A percentile compares a stretch with the other conserved stretches of the same genome.
Conservation (phyloP, 2,329 filamentous ascomycete genomes). For the Ophiocordyceps camponoti-saundersi region DNA sequence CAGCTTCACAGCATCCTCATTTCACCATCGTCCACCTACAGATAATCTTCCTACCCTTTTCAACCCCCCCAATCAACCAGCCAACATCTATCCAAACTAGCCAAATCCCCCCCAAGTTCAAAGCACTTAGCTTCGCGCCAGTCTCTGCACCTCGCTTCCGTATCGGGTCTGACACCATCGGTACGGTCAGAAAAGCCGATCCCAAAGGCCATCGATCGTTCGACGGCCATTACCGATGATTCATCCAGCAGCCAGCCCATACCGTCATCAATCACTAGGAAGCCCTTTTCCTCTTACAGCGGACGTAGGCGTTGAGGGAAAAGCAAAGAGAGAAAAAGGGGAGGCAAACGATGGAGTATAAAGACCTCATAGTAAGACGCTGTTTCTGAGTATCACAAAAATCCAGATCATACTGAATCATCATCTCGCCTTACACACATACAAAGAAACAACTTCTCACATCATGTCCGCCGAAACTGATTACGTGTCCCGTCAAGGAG, state of each 20-base stretch:
- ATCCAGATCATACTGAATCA: neutral
- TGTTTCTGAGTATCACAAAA: neutral
- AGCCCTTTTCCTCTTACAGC: neutral
- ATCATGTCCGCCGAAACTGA: constrained; percentile 3
- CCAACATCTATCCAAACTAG: no score
- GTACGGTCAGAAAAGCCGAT: neutral
- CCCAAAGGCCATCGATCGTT: neutral
- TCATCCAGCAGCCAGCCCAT: neutral
- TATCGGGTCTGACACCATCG: neutral
- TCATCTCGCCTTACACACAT: no score
- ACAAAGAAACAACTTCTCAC: neutral
- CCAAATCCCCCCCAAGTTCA: neutral
- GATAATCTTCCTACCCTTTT: no score
- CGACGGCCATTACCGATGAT: neutral
- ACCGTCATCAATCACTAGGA: neutral
- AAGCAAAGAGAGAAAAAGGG: neutral
- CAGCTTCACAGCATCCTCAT: no score
- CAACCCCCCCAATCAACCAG: no score
- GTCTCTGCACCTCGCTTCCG: neutral
- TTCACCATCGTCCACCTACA: no score
- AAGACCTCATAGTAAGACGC: no score
- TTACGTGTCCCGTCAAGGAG: constrained; percentile 16
- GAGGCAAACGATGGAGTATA: no score
- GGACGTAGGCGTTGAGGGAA: no score
- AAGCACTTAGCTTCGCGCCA: neutral